These are phyloP conservation scores for Parastagonospora nodorum DNA, from an alignment of 2,329 filamentous ascomycete genomes.

Conservation along the genomic window DNA sequence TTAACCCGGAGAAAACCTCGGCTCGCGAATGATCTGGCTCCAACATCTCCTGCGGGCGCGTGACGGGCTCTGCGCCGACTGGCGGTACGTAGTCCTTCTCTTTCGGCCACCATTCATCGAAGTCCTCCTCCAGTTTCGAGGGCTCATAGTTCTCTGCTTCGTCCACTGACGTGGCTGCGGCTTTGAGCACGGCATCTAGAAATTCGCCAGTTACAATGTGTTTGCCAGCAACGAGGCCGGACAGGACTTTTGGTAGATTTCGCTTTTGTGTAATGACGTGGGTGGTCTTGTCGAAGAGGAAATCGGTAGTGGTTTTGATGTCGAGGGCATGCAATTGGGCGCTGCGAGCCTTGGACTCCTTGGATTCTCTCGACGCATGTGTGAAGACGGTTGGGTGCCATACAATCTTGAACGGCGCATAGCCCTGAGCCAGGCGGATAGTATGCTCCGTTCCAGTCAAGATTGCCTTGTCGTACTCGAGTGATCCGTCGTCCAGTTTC, in stretches of 20 bases:
- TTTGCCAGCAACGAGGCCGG: slow-evolving; percentile 81
- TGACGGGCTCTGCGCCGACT: slow-evolving; percentile 74
- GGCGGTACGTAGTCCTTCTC: slow-evolving; percentile 73
- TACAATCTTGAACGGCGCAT: slow-evolving; percentile 68
- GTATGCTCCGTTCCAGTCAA: slow-evolving; percentile 56
- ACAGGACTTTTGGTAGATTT: slow-evolving; percentile 85
- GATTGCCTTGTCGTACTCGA: slow-evolving; percentile 30
- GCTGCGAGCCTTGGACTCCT: slow-evolving; percentile 56
- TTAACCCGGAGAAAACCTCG: slow-evolving; percentile 83
- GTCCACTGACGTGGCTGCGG: slow-evolving; percentile 52
- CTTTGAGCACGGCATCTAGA: slow-evolving; percentile 71
- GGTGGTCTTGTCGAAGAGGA: slow-evolving; percentile 72
- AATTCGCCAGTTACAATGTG: slow-evolving; percentile 77
- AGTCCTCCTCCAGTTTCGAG: slow-evolving; percentile 76
- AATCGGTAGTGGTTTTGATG: slow-evolving; percentile 81
- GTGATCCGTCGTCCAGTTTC: slow-evolving; percentile 47
- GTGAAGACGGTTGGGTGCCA: slow-evolving; percentile 84
- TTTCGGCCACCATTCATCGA: slow-evolving; percentile 78
- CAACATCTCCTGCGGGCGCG: slow-evolving; percentile 71
- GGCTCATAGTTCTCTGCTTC: slow-evolving; percentile 55
- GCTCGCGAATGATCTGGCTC: slow-evolving; percentile 68
- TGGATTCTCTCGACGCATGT: slow-evolving; percentile 74
- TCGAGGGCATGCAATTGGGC: slow-evolving; percentile 79
- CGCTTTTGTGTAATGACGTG: slow-evolving; percentile 89
- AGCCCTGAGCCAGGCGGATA: slow-evolving; percentile 74